phyloP scores from a whole-genome alignment of 108 stramenopile species.

The Pseudonitzschia multistriata region DNA sequence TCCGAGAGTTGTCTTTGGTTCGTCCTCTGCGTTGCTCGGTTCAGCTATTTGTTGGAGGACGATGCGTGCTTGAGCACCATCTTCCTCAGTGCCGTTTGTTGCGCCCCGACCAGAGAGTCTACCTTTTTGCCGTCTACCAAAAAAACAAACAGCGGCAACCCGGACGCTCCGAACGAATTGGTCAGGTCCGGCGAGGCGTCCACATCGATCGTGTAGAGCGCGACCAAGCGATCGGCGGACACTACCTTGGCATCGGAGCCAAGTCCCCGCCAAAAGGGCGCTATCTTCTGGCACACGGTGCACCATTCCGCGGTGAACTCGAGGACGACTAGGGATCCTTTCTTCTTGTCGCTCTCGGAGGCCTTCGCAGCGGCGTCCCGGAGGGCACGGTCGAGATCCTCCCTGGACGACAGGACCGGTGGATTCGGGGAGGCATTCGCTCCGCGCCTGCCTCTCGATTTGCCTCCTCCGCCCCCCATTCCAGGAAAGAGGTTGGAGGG shows the following conservation, averaged over 20 bases:
- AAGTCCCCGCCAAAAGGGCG: background rate
- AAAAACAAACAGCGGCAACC: constrained; percentile 3
- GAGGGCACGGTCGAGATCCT: constrained; percentile 4
- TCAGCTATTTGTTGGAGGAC: background rate
- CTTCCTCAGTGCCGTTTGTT: background rate
- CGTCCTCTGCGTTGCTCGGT: background rate
- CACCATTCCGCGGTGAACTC: constrained; percentile 7
- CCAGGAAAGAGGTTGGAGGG: background rate
- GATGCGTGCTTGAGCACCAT: background rate
- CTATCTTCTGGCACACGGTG: constrained; percentile 2
- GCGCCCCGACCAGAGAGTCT: constrained; percentile 8
- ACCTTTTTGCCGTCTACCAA: constrained; percentile 8
- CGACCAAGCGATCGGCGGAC: background rate
- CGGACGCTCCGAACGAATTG: constrained; percentile 5
- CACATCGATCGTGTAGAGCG: background rate
- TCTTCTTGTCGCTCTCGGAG: background rate
- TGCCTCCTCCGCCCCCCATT: background rate
- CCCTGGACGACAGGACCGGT: background rate
- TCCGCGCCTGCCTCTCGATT: background rate
- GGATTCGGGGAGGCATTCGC: background rate
- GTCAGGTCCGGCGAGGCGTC: constrained; percentile 7
- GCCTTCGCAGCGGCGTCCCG: background rate
- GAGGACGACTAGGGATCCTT: background rate
- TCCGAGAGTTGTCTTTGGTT: no score
- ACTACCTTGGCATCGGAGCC: background rate